phyloP scores from a whole-genome alignment of 495 filamentous ascomycete species.

The Penicillium bialowiezense region DNA sequence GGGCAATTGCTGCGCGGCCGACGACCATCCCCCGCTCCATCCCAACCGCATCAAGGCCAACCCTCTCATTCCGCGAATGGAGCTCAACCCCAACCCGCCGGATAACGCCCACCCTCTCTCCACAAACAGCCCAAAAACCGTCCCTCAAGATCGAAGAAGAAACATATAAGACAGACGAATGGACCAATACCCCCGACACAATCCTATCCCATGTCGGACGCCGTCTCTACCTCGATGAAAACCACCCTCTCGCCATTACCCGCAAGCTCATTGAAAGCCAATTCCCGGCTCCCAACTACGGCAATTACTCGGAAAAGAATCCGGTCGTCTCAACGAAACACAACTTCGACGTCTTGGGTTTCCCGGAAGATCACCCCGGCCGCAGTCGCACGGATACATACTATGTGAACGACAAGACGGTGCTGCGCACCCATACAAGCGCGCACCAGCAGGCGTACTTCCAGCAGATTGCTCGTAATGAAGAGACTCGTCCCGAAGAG shows the following conservation, averaged over 20 bases:
- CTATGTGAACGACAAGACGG: conserved; percentile 82
- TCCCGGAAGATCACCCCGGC: conserved; percentile 85
- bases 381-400: conserved; percentile 89
- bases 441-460: conserved; percentile 92
- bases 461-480: conserved; percentile 46
- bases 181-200: conserved; percentile 79
- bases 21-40: conserved; percentile 28
- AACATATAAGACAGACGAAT: conserved; percentile 66
- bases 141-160: conserved; percentile 56
- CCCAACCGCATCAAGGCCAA: conserved; percentile 11
- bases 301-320: conserved; percentile 70
- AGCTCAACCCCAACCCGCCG: conserved; percentile 35
- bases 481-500: conserved; percentile 53
- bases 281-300: conserved; percentile 71
- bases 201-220: conserved; percentile 71
- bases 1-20: conserved; percentile 32
- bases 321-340: conserved; percentile 83
- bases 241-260: conserved; percentile 89
- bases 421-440: conserved; percentile 89
- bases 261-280: conserved; percentile 87
- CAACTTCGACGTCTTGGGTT: conserved; percentile 94
- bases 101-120: conserved; percentile 10
- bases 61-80: conserved; percentile 26
- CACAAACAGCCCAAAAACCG: conserved; percentile 13
- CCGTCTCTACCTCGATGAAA: conserved; percentile 77